A percentile compares a stretch with the other conserved stretches of the same genome.
Evolutionary conservation across 1,284 basidiomycete species (phyloP).

Genomic region (Farysia itapuensis): DNA sequence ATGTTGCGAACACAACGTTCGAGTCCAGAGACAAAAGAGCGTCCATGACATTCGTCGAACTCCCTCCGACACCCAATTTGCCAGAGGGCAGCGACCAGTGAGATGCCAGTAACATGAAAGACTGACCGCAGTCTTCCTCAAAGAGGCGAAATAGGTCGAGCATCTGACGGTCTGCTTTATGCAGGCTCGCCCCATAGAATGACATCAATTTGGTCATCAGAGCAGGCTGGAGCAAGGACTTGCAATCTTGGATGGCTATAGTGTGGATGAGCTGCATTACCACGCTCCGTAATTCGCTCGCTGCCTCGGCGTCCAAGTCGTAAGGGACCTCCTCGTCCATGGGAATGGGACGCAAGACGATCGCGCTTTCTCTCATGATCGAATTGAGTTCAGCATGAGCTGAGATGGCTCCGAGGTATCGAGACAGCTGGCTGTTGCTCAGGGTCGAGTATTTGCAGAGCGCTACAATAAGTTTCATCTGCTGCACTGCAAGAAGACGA

Average conservation of each 20-base stretch:
- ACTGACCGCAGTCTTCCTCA: conserved; percentile 71
- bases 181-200: conserved; percentile 74
- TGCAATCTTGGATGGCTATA: conserved; percentile 74
- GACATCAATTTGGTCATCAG: conserved; percentile 75
- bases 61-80: background rate
- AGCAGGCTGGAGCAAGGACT: conserved; percentile 77
- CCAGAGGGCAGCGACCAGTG: conserved; percentile 21
- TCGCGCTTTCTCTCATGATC: conserved; percentile 17
- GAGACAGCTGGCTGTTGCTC: conserved; percentile 10
- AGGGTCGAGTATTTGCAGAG: conserved; percentile 56
- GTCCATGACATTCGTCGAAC: conserved; percentile 62
- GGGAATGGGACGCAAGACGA: conserved; percentile 44
- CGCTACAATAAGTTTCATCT: conserved; percentile 65
- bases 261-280: conserved; percentile 67
- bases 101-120: conserved; percentile 60
- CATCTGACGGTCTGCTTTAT: conserved; percentile 68
- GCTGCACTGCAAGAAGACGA: conserved; percentile 63
- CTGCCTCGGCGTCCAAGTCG: conserved; percentile 5
- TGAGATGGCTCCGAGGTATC: conserved; percentile 36
- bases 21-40: conserved; percentile 74
- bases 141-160: conserved; percentile 76
- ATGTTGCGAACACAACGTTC: conserved; percentile 71
- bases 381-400: conserved; percentile 32
- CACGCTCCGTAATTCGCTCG: conserved; percentile 6
- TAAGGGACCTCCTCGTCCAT: background rate